Base-by-base conservation (phyloP, 371 early-diverging fungal genomes). In the Actinomortierella wolfii region DNA sequence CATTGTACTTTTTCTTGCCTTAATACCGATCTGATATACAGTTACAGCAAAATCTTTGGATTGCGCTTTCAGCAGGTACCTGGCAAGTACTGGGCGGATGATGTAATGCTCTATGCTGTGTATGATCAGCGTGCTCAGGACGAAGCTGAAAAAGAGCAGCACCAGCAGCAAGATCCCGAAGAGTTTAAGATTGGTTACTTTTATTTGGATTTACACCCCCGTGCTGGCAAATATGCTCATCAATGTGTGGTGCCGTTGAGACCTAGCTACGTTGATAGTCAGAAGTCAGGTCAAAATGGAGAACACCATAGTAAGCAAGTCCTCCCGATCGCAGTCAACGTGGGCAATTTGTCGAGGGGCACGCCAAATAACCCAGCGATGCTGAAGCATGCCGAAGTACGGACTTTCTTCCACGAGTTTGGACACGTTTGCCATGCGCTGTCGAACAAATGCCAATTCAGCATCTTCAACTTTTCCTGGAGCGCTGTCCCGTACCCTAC, bases 341-440 rank as follows among this genome's bases (percentile, higher is more conserved):
- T 71, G 2, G 73, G 73, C 15, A 71, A 71, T 49, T 51, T 62
- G 14, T 61, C 58, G 18, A 63, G 41, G 29, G 81, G 84, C 6
- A 90, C 92, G 34, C 63, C 86, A 2, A 79, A 80, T 17, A 80
- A 83, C 42, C 95, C 94, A 13, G 89, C 92, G 9, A 75, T 95
- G 49, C 80, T 94, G 51, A 91, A 89, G 74, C 96, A 95, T 75
- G 80, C 81, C 58, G 95, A 95, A 79, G 89, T 93, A 8, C 62
- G 61, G 15, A 77, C 67, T 9, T 77, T 76, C 53, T 80, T 68
- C 66, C 81, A 77, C 56, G 81, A 81, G 57, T 64, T 81, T 78
- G 93, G 95, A 9, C 95, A 95, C 54, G 92, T 91, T 5, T 86
- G 94, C 87, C 95, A 95, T 70, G 80, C 88, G 73, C 78, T 60